Evolutionary conservation across 805 yeast genomes (phyloP).

Genomic region (Debaryomyces prosopidis): DNA sequence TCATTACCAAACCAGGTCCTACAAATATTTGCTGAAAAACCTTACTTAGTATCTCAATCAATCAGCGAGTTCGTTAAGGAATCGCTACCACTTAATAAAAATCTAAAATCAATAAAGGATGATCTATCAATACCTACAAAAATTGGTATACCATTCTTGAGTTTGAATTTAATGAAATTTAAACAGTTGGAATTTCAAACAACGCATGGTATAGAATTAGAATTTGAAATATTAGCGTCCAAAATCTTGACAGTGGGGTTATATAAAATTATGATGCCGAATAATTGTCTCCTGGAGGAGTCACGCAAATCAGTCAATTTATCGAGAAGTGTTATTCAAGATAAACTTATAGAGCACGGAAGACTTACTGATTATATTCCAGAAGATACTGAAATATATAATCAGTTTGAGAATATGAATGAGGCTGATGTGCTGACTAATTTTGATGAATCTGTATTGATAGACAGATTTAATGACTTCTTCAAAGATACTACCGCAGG

Average conservation of each 20-base stretch:
- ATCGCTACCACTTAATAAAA: not conserved
- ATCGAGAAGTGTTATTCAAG: slow-evolving; percentile 11
- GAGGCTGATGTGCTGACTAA: not conserved
- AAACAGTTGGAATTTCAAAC: slow-evolving; percentile 1
- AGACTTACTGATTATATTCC: slow-evolving; percentile 1
- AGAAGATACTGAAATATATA: slow-evolving; percentile 1
- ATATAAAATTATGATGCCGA: not conserved
- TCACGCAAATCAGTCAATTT: not conserved
- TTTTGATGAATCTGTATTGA: slow-evolving; percentile 5
- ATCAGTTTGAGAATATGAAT: not conserved
- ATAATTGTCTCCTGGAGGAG: not conserved
- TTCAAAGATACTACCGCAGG: slow-evolving; percentile 8
- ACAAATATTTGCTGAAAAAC: slow-evolving; percentile 1
- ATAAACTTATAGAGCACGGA: slow-evolving; percentile 8
- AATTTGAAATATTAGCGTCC: slow-evolving; percentile 1
- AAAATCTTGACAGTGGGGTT: slow-evolving; percentile 4
- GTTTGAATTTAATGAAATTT: slow-evolving; percentile 5
- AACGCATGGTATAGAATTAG: not conserved
- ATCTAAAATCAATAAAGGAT: not conserved
- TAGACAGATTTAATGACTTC: slow-evolving; percentile 5
- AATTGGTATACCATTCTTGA: slow-evolving; percentile 6
- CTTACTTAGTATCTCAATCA: slow-evolving; percentile 4
- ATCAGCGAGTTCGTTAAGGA: slow-evolving; percentile 3
- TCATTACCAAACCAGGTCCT: slow-evolving; percentile 1
- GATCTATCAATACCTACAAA: not conserved